Base-by-base conservation (phyloP, 2,329 filamentous ascomycete species). In the Monilinia polystroma region DNA sequence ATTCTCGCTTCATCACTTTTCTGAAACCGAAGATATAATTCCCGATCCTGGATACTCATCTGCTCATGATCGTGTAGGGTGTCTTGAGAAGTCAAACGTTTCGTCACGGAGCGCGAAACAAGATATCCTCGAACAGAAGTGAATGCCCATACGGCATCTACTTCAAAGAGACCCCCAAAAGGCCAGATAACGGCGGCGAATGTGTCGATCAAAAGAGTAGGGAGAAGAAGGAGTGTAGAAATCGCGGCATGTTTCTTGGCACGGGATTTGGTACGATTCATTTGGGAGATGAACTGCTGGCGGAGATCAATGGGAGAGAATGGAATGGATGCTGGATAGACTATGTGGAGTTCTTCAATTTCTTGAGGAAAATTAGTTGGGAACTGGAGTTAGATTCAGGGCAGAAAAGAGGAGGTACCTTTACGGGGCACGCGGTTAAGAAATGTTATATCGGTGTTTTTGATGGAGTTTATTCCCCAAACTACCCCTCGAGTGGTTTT, bases 111-210 rank as follows among this genome's bases (percentile, higher is more conserved):
- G 29, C 63, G 63, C 11, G 53, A 64, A 1, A 58, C 23, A 29
- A 67, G 26, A 43, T 70, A 70, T 26, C 69, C 69, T 47, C 66
- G 67, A 35, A 76, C 72, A 16, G 70, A 73, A 3, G 73, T 64
- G 62, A 75, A 76, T 6, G 73, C 70, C 75, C 75, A 77, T 7
- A 76, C 73, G 1, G 71, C 71, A 38, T 76, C 74, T 45, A 77
- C 70, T 64, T 77, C 75, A 10, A 74, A 69, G 3, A 77, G 67
- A 0, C 75, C 75, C 20, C 75, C 75, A 51, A 76, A 76, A 1
- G 75, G 75, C 74, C 75, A 76, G 49, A 76, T 70, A 20, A 75
- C 29, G 10, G 70, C 69, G 7, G 70, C 72, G 12, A 73, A 26
- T 11, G 73, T 68, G 26, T 74, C 73, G 4, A 70, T 67, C 26